A percentile compares a stretch with the other conserved stretches of the same genome.
Evolutionary conservation across 2,329 filamentous ascomycete species (phyloP).

Genomic region (Pseudocercospora fijiensis): DNA sequence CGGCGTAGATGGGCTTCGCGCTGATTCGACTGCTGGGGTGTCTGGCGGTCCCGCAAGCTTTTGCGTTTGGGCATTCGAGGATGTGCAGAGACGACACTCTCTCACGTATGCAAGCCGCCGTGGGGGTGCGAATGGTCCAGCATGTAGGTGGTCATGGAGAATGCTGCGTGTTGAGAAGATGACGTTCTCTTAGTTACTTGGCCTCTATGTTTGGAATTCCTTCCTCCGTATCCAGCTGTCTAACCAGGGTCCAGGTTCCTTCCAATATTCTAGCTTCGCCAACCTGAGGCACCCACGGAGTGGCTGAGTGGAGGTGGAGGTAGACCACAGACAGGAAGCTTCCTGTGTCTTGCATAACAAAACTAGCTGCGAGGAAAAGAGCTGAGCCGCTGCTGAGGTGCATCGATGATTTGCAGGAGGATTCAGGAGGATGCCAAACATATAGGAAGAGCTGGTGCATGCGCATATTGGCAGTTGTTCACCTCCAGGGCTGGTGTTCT

Average conservation of each 20-base stretch:
- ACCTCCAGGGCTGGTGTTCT: neutral
- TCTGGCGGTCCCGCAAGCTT: neutral
- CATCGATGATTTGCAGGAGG: conserved; percentile 2
- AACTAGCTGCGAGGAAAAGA: neutral
- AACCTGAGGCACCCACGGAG: too few relatives aligned
- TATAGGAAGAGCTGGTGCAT: neutral
- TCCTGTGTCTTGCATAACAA: neutral
- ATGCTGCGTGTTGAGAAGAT: neutral
- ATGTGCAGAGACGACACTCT: neutral
- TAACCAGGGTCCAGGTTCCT: neutral
- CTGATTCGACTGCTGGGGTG: neutral
- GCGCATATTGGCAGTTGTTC: neutral
- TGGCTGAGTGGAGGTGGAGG: too few relatives aligned
- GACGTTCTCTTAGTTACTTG: neutral
- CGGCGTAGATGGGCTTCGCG: neutral
- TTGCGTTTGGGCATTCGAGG: neutral
- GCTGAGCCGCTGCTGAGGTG: neutral
- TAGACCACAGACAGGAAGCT: too few relatives aligned
- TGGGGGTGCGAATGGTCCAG: neutral
- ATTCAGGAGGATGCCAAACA: neutral
- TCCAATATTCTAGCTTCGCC: too few relatives aligned
- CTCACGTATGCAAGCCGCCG: neutral
- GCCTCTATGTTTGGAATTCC: neutral
- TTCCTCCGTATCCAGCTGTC: neutral
- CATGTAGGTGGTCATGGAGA: neutral